Base-by-base conservation (phyloP, 257 asterid species). In the Solanum etuberosum region DNA sequence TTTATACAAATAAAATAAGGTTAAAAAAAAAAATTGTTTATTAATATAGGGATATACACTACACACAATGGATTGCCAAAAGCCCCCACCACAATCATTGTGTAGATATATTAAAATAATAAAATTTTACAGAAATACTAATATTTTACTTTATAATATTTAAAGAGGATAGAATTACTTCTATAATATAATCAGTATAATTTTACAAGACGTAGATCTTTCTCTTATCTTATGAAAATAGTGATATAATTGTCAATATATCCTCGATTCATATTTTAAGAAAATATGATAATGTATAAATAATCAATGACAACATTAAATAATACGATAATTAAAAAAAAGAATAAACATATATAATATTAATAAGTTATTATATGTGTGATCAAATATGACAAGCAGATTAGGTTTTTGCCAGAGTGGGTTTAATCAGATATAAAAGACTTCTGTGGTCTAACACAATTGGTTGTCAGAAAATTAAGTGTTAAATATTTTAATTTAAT, bases 391-490 rank as follows among this genome's bases (percentile, higher is more conserved):
- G 72, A 78, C 88, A 86, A 35, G 84, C 14, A 86, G 20, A 86
- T 86, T 71, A 70, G 65, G 87, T 85, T 35, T 67, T 32, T 42
- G 65, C 42, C 80, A 48, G 78, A 27, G 68, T 85, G 46, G 83
- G 4, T 38, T 85, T 32, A 25, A 63, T 84, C 81, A 65, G 43
- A 87, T 85, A 34, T 77, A 14, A 78, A 48, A 86, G 23, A 86
- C 87, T 70, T 89, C 9, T 86, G 85, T 90, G 70, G 85, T 86
- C 25, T 85, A 23, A 87, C 72, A 67, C 54, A 59, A 83, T 88
- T 65, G 89, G 82, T 10, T 86, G 89, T 86, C 77, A 87, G 85
- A 35, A 6, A 27, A 48, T 27, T 29, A 18, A 80, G 85, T 18
- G 40, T 46, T 80, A 27, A 80, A 29, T 48, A 21, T 48, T 31